Base-by-base conservation (phyloP, 179 eudicot genomes). In the Silene noctiflora region DNA sequence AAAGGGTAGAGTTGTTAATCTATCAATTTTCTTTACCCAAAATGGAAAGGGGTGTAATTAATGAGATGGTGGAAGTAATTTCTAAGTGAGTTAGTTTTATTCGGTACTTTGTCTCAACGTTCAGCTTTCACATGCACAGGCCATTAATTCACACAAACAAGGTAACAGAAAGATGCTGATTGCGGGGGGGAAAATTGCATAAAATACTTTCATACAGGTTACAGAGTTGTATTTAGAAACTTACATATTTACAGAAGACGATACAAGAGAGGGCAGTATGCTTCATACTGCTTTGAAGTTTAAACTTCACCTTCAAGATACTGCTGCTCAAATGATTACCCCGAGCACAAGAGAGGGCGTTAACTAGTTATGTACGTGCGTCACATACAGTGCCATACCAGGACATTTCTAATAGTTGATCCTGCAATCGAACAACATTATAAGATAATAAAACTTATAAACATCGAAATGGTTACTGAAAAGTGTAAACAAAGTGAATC, bases 221-320 rank as follows among this genome's bases (percentile, higher is more conserved):
- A 59, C 7, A 64, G 16, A 27, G 33, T 4, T 1, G 24, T 39
- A 19, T 35, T 68, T 33, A 66, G 71, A 66, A 31, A 69, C 72
- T 69, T 69, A 69, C 56, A 69, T 29, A 19, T 69, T 39, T 69
- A 69, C 72, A 20, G 58, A 20, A 44, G 72, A 29, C 4, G 64
- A 66, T 35, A 68, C 14, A 17, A 21, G 1, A 16, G 48, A 16
- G 51, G 48, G 12, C 8, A 3, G 53, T 68, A 42, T 68, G n/a
- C 55, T 19, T 39, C 72, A 44, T 42, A 69, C 4, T 69, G 19
- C 22, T 24, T 65, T 65, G 3, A 42, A 44, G 22, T 53, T 59
- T 24, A 69, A 76, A 59, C 33, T 60, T 60, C 24, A 61, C 69
- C 31, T 10, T 1, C 19, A 67, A 64, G 29, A 46, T 44, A 13